Evolutionary conservation across 2,329 filamentous ascomycete genomes (phyloP).

Genomic region (Reticulascus tulasneorum): DNA sequence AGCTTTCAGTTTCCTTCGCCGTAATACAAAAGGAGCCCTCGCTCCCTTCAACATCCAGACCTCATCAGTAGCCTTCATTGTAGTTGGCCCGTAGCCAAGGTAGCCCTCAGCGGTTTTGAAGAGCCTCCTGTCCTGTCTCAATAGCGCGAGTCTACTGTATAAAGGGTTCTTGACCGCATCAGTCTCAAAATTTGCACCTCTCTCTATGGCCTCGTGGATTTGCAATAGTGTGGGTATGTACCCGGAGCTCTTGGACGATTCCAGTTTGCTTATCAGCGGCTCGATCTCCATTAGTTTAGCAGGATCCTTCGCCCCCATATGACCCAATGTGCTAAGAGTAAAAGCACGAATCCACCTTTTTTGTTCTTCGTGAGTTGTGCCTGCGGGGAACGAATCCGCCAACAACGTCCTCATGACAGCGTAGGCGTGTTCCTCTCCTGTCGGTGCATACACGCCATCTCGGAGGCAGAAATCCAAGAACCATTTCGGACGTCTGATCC

Average conservation of each 20-base stretch:
- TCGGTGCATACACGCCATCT: neutral
- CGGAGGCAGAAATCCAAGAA: neutral
- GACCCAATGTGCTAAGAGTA: neutral
- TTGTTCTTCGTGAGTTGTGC: neutral
- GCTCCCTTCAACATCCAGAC: slow-evolving; percentile 6
- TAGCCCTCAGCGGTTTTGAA: neutral
- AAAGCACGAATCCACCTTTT: slow-evolving; percentile 1
- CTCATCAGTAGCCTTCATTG: neutral
- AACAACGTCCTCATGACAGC: slow-evolving; percentile 1
- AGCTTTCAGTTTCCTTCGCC: neutral
- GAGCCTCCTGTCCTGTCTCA: neutral
- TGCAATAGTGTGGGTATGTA: neutral
- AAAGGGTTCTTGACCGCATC: neutral
- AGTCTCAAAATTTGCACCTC: neutral
- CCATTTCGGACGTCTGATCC: too few species aligned
- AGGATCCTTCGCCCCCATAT: neutral
- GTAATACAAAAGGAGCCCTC: slow-evolving; percentile 3
- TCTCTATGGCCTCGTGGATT: neutral
- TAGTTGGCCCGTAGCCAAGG: neutral
- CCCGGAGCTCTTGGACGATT: neutral
- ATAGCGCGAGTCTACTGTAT: slow-evolving; percentile 1
- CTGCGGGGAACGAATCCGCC: neutral
- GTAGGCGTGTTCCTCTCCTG: neutral
- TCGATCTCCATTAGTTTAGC: too few species aligned
- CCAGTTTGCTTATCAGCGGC: neutral